Base-by-base conservation (phyloP, 495 filamentous ascomycete genomes). In the Penicillium argentinense region DNA sequence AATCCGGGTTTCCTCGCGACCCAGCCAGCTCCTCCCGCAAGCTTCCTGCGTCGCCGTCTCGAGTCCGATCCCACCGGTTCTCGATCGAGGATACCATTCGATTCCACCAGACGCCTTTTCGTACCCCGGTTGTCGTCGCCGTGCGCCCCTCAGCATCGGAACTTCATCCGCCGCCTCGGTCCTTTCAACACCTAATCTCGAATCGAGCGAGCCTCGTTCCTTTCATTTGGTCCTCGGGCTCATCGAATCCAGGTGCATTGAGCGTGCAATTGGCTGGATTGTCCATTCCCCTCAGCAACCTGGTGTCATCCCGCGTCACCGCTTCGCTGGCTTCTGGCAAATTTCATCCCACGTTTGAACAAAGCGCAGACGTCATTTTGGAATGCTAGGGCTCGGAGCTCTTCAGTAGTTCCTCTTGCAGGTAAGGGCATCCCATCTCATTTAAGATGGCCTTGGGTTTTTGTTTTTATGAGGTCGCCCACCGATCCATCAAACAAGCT, bases 141-240 rank as follows among this genome's bases (percentile, higher is more conserved):
- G 56, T 56, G 51, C 49, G 38, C 51, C 42, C 39, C 21, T 39
- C 39, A 29, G 47, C 54, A 19, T 24, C n/a, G 25, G 2, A 62
- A 54, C 56, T 64, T 49, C 57, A 60, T 58, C 61, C 48, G 60
- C 63, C 62, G 46, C 64, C 58, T 71, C 63, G 65, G 60, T 69
- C 63, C 57, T 68, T 72, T 58, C 53, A 53, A 56, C 52, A 47
- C 50, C 39, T 47, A 48, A 32, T 56, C 39, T 50, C 47, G 49
- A 60, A 58, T 51, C 54, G 37, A 54, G 44, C 49, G 29, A 68
- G 56, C 62, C 57, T 65, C 63, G 52, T 64, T 56, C 59, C 52
- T 59, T 60, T 59, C 42, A 48, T 55, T 61, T 53, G 44, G 39
- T 57, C 53, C 29, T 48, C 51, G 39, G 29, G 21, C 44, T 37